phyloP scores from a whole-genome alignment of 202 grass and related monocot species.

The Musa balbisiana region DNA sequence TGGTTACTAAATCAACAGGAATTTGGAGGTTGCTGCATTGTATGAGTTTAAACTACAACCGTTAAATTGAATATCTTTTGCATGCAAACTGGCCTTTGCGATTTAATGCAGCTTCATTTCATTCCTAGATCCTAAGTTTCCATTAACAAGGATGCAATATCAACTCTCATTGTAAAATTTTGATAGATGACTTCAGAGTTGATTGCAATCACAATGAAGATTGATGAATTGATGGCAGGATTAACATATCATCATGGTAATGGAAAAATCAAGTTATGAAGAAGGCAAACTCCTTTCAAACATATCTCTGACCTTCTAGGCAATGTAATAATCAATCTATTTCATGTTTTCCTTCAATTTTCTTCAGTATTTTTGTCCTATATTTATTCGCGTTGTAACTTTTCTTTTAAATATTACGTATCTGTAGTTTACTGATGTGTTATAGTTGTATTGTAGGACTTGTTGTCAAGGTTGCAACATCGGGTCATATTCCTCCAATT shows the following conservation, averaged over 20 bases:
- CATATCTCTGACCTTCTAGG: too few species aligned
- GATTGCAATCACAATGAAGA: too few species aligned
- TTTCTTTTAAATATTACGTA: background rate
- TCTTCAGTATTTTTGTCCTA: background rate
- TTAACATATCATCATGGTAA: too few species aligned
- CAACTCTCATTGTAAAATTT: too few species aligned
- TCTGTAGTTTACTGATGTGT: slow-evolving; percentile 6
- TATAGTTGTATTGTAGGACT: slow-evolving; percentile 42
- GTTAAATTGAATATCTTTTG: background rate
- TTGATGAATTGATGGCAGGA: too few species aligned
- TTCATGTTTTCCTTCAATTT: too few species aligned
- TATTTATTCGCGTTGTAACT: too few species aligned
- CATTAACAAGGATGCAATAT: background rate
- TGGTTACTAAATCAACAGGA: too few species aligned
- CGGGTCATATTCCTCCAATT: slow-evolving; percentile 58
- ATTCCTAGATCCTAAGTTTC: background rate
- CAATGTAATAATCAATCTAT: too few species aligned
- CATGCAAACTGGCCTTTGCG: background rate
- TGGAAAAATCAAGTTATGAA: too few species aligned
- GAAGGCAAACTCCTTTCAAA: too few species aligned
- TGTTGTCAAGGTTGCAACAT: slow-evolving; percentile 44
- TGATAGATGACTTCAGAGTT: too few species aligned
- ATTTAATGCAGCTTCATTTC: background rate
- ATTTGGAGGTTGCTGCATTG: background rate
- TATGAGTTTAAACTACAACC: background rate